phyloP scores from a whole-genome alignment of 2,329 filamentous ascomycete species.

The Dichotomopilus funicola region DNA sequence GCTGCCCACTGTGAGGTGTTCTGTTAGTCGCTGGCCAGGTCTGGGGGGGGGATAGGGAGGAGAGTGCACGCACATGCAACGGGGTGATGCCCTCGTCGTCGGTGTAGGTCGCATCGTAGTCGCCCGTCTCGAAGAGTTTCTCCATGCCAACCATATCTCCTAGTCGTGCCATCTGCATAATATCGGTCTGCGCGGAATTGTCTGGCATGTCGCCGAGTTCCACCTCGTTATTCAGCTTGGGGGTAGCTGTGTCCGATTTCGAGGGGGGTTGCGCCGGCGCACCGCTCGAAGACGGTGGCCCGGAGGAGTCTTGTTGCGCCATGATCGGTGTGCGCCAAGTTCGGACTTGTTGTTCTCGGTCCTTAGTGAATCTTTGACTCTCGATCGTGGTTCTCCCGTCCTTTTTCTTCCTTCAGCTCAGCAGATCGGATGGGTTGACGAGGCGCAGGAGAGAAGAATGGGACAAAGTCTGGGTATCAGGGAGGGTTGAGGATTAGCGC shows the following conservation, averaged over 20 bases:
- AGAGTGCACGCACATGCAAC: slow-evolving; percentile 63
- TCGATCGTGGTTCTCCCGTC: no score
- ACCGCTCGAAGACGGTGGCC: slow-evolving; percentile 31
- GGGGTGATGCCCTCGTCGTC: slow-evolving; percentile 95
- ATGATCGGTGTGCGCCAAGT: slow-evolving; percentile 26
- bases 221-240: slow-evolving; percentile 50
- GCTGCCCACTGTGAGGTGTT: slow-evolving; percentile 74
- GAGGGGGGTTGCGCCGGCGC: slow-evolving; percentile 49
- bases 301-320: slow-evolving; percentile 38
- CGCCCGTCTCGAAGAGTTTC: slow-evolving; percentile 77
- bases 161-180: slow-evolving; percentile 90
- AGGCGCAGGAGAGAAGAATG: no score
- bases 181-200: slow-evolving; percentile 59
- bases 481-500: not conserved
- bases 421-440: not conserved
- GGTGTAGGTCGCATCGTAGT: slow-evolving; percentile 72
- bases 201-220: slow-evolving; percentile 47
- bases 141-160: slow-evolving; percentile 84
- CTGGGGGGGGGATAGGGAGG: not conserved
- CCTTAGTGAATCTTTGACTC: no score
- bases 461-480: not conserved
- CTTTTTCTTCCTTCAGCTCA: not conserved
- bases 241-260: slow-evolving; percentile 36
- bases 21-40: not conserved
- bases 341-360: no score